These are phyloP conservation scores for Telfairia occidentalis DNA, from an alignment of 331 rosid genomes.

Conservation along the genomic window DNA sequence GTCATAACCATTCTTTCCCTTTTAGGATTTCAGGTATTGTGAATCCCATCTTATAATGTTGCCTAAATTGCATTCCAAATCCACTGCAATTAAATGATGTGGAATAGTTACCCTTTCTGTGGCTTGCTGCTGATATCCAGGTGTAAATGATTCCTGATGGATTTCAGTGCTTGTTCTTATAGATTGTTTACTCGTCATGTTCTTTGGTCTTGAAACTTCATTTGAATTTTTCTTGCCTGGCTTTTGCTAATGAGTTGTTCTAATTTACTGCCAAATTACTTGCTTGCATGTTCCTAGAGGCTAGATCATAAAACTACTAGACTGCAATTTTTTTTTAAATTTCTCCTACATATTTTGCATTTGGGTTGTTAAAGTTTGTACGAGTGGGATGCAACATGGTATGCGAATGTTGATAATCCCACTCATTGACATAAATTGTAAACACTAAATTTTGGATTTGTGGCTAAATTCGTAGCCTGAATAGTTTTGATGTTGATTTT, in stretches of 20 bases:
- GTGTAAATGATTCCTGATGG: too few species aligned
- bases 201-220: background rate
- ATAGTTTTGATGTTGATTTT: background rate
- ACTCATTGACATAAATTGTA: background rate
- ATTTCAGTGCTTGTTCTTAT: too few species aligned
- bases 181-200: background rate
- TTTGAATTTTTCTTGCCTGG: background rate
- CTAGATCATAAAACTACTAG: background rate
- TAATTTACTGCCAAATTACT: background rate
- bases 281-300: background rate
- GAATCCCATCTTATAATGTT: too few species aligned
- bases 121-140: too few species aligned
- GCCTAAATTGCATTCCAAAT: too few species aligned
- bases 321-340: background rate
- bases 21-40: too few species aligned
- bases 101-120: too few species aligned
- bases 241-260: background rate
- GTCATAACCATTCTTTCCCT: too few species aligned
- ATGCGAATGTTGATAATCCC: background rate
- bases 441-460: background rate
- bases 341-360: background rate
- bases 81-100: too few species aligned
- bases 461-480: background rate
- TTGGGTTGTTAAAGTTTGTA: background rate
- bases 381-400: background rate